Conservation (phyloP, 176 grass and related monocot genomes). For the Bothriochloa decipiens region DNA sequence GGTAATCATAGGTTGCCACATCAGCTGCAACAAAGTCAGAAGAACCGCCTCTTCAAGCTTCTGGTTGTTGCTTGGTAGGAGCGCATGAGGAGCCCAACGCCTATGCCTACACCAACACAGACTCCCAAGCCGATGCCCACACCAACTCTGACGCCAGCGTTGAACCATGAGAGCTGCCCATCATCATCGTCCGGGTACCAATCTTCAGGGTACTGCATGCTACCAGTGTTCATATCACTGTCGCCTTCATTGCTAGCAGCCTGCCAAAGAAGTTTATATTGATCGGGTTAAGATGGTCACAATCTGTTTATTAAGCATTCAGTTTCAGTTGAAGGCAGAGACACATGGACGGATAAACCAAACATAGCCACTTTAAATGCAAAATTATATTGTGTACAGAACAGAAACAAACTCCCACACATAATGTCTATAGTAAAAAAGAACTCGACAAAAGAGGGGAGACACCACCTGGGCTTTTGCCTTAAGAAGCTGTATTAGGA, state of each 20-base stretch:
- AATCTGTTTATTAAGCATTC: neutral
- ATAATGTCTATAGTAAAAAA: neutral
- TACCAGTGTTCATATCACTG: slow-evolving; percentile 40
- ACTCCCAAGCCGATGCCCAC: slow-evolving; percentile 92
- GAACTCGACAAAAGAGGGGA: neutral
- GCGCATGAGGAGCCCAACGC: slow-evolving; percentile 87
- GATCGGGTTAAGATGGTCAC: neutral
- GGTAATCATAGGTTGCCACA: neutral
- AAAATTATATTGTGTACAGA: neutral
- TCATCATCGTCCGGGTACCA: slow-evolving; percentile 65
- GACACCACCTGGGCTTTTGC: neutral
- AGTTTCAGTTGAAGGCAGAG: slow-evolving; percentile 7
- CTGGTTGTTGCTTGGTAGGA: slow-evolving; percentile 85
- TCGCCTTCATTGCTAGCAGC: slow-evolving; percentile 47
- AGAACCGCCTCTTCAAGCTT: slow-evolving; percentile 86
- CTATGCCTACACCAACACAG: slow-evolving; percentile 92
- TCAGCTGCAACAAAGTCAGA: slow-evolving; percentile 36
- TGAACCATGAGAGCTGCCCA: slow-evolving; percentile 94
- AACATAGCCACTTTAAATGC: neutral
- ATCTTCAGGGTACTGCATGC: slow-evolving; percentile 68
- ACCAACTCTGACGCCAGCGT: slow-evolving; percentile 85
- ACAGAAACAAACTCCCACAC: neutral
- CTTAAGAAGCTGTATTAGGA: neutral
- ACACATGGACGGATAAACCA: neutral
- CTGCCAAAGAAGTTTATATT: slow-evolving; percentile 36